Conservation (phyloP, 176 grass and related monocot species). For the Oryza brachyantha region DNA sequence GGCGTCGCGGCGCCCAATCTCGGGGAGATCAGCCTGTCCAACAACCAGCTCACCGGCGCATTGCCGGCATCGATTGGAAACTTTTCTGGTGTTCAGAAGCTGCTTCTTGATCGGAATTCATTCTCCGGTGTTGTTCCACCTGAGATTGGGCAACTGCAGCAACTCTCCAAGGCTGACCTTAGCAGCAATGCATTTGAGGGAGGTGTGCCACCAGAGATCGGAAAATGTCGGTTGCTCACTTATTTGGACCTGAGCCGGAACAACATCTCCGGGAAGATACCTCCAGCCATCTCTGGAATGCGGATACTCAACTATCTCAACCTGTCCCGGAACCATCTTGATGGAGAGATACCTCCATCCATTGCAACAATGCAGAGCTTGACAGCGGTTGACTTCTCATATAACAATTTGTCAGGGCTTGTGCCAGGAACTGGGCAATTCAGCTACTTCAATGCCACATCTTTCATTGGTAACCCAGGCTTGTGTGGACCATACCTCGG, state of each 20-base stretch:
- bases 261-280: constrained; percentile 66
- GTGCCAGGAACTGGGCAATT: constrained; percentile 95
- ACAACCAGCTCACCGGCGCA: constrained; percentile 68
- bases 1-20: constrained; percentile 48
- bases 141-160: constrained; percentile 80
- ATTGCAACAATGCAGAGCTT: constrained; percentile 93
- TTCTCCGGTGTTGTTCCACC: constrained; percentile 62
- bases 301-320: constrained; percentile 97
- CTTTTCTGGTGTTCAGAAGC: constrained; percentile 88
- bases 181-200: constrained; percentile 80
- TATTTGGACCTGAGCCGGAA: constrained; percentile 86
- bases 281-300: constrained; percentile 75
- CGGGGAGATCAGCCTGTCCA: constrained; percentile 84
- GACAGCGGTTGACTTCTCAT: constrained; percentile 65
- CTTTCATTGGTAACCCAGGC: constrained; percentile 77
- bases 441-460: constrained; percentile 99
- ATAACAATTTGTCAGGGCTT: constrained; percentile 67
- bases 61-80: constrained; percentile 74
- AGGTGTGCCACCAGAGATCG: constrained; percentile 61
- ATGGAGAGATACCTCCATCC: constrained; percentile 72
- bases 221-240: constrained; percentile 81
- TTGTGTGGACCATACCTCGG: constrained; percentile 90
- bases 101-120: constrained; percentile 78
- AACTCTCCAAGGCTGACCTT: constrained; percentile 88
- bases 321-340: constrained; percentile 82